phyloP scores from a whole-genome alignment of 2,329 filamentous ascomycete genomes.

The Fusarium cicatricum region DNA sequence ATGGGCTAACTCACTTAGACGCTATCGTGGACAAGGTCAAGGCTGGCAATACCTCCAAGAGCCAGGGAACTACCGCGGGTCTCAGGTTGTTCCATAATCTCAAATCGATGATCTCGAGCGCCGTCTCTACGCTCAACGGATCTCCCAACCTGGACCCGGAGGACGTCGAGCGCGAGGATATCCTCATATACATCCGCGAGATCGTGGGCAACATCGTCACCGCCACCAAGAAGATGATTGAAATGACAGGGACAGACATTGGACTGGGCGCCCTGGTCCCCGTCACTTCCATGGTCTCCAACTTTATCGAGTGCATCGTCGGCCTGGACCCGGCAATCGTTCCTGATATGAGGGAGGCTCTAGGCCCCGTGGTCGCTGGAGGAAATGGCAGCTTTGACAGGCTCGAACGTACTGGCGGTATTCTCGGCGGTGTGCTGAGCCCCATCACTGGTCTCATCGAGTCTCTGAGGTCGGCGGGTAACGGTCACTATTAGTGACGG shows the following conservation, averaged over 20 bases:
- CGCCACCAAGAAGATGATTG: not conserved
- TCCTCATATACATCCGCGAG: not conserved
- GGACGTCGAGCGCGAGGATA: not conserved
- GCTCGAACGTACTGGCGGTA: not conserved
- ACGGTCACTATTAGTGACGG: not conserved
- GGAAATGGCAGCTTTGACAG: not conserved
- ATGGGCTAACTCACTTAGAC: not conserved
- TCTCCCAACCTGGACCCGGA: not conserved
- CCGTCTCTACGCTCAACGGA: not conserved
- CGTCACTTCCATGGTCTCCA: not conserved
- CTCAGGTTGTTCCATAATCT: constrained; percentile 4
- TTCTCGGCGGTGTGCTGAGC: not conserved
- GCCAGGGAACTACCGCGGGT: not conserved
- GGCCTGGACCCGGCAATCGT: not conserved
- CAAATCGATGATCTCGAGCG: not conserved
- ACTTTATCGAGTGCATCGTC: not conserved
- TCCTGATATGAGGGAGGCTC: not conserved
- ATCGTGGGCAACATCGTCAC: not conserved
- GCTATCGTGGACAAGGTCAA: not conserved
- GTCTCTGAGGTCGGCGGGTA: not conserved
- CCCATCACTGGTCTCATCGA: constrained; percentile 2
- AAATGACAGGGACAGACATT: not conserved
- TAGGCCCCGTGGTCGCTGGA: not conserved
- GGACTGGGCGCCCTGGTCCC: constrained; percentile 16
- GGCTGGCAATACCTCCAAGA: not conserved